Evolutionary conservation across 345 rosid genomes (phyloP), one percentile per base, ranked within the genome.

Genomic region (Turritis glabra): DNA sequence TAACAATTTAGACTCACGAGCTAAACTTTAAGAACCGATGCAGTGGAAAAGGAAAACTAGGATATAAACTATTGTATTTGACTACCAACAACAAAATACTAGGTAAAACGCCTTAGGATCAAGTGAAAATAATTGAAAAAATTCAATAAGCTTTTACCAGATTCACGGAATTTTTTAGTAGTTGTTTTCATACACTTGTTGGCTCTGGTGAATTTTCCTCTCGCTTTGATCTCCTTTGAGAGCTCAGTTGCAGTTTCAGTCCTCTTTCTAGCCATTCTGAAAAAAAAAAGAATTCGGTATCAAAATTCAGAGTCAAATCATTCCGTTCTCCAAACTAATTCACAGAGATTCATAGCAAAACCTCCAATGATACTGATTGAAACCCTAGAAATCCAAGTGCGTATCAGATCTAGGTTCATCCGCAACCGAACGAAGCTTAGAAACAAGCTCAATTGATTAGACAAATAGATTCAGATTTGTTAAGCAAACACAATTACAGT

Each of bases 191-290:
- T 77, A 41, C 50, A 72, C 47, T 64, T 77, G 0, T 72, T 77
- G 41, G 73, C 33, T 66, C 64, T 58, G 29, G 57, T 71, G 18
- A 54, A 50, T 77, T 48, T 71, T 65, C 43, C 80, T 57, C 12
- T 72, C 0, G 50, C 47, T 72, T 72, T 64, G 17, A 18, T 51
- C 63, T 77, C 77, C 26, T 65, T 26, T 41, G 77, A 41, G 21
- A 26, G 3, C 14, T 72, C 64, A 14, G 69, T 14, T 64, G 69
- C 57, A 71, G 50, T 17, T 33, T 72, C 43, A 58, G 51, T 52
- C 50, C 25, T 72, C 72, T 66, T 77, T 65, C 69, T 72, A 72
- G 81, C 73, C 77, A 66, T 77, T 72, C 81, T 77, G 60, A 6
- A 11, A 29, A 25, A 0, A 21, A 15, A 3, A 37, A 47, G 0